Base-by-base conservation (phyloP, 176 grass and related monocot genomes). In the Rhynchospora breviuscula region DNA sequence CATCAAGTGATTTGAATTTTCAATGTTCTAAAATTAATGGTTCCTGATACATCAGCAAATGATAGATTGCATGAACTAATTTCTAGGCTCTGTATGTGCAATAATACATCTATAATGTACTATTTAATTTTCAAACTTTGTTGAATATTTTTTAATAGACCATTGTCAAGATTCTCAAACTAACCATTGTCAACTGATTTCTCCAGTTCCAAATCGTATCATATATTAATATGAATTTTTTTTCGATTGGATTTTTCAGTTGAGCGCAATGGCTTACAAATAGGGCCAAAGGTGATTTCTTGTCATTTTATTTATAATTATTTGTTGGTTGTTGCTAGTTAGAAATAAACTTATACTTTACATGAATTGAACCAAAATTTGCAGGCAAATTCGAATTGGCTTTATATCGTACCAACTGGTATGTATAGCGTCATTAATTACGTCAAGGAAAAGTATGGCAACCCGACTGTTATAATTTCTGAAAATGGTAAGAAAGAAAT, bases 401-500 rank as follows among this genome's bases (percentile, higher is more conserved):
- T 83, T 21, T 83, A 68, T 47, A 83, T 87, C 7, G 80, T 87
- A 14, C 80, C 80, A 7, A 47, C 67, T 47, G 80, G 80, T 4
- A 67, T 87, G 69, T 87, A 83, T 56, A 73, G 81, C 7, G 86
- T 60, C 22, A 59, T 87, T 35, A 76, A 72, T 58, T 83, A 87
- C 72, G 64, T 87, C 63, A 87, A 87, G 56, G 58, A 87, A 56
- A 83, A 83, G 15, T 87, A 87, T 76, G 59, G 69, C 68, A 59
- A 87, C 59, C 80, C 80, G 31, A 67, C 46, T 7, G 48, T 87
- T 14, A 83, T 87, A 58, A 61, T 83, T 76, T 4, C 69, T 45
- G 86, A 87, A 83, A 87, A 87, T 83, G 86, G 80, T 87, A 77
- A 86, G n/a, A 63, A 63, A 60, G 57, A 80, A 62, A 67, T 66